These are phyloP conservation scores for Talaromyces sp. DNA, from an alignment of 2,329 filamentous ascomycete species.

Conservation along the genomic window DNA sequence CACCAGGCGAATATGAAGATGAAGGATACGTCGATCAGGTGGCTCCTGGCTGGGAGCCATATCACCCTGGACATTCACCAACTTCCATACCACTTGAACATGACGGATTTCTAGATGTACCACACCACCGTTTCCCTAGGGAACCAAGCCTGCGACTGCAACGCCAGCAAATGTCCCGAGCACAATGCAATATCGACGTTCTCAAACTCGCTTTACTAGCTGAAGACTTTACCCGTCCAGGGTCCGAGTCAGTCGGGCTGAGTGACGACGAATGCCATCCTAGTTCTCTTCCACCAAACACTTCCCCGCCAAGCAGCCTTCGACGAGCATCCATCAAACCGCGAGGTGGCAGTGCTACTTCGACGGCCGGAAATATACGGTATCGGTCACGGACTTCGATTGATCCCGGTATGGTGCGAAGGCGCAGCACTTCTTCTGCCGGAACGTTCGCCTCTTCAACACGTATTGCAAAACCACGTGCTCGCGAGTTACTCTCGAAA, in stretches of 20 bases:
- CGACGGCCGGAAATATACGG: constrained; percentile 3
- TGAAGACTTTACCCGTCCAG: constrained; percentile 24
- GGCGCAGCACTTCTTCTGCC: constrained; percentile 20
- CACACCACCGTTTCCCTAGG: constrained; percentile 24
- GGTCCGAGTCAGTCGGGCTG: constrained; percentile 17
- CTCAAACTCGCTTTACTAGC: constrained; percentile 38
- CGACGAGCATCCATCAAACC: constrained; percentile 29
- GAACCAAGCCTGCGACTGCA: constrained; percentile 29
- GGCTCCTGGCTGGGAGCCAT: constrained; percentile 53
- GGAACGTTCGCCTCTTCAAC: constrained; percentile 26
- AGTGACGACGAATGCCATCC: constrained; percentile 39
- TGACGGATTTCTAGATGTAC: constrained; percentile 20
- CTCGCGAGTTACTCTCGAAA: constrained; percentile 25
- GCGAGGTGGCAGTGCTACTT: constrained; percentile 23
- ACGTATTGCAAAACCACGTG: constrained; percentile 36
- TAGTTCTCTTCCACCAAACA: constrained; percentile 37
- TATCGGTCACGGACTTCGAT: constrained; percentile 13
- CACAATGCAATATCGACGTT: constrained; percentile 42
- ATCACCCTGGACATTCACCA: constrained; percentile 50
- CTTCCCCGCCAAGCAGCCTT: constrained; percentile 31
- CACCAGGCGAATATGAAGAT: constrained; percentile 41
- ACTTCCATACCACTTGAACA: constrained; percentile 29
- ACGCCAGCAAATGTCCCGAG: constrained; percentile 41
- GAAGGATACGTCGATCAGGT: constrained; percentile 49
- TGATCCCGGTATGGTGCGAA: constrained; percentile 12